Percentiles rank a stretch among this genome's conserved stretches.
Conservation (phyloP, 495 filamentous ascomycete species). For the Halenospora varia region DNA sequence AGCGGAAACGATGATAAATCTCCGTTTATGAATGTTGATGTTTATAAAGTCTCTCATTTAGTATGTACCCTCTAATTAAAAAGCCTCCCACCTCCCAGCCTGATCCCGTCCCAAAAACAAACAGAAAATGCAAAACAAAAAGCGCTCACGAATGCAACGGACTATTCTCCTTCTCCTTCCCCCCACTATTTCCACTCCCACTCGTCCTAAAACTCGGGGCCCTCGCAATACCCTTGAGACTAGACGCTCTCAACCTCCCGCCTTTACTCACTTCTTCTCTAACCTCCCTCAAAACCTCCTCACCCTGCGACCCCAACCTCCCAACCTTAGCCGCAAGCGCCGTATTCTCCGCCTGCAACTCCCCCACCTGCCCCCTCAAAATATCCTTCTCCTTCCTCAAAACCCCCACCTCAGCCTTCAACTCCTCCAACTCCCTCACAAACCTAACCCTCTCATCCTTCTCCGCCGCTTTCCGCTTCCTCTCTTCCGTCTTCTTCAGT, state of each 20-base stretch:
- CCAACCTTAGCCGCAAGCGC: slow-evolving; percentile 49
- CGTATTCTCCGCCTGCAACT: slow-evolving; percentile 65
- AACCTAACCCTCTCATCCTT: slow-evolving; percentile 49
- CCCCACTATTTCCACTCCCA: slow-evolving; percentile 7
- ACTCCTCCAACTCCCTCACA: slow-evolving; percentile 43
- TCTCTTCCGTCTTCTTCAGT: slow-evolving; percentile 57
- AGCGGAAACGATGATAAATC: too few relatives aligned
- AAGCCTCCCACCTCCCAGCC: too few relatives aligned
- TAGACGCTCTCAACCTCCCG: slow-evolving; percentile 19
- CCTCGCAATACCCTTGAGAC: slow-evolving; percentile 12
- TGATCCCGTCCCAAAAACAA: too few relatives aligned
- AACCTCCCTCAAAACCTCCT: slow-evolving; percentile 29
- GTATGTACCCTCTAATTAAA: too few relatives aligned
- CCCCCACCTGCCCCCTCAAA: slow-evolving; percentile 55
- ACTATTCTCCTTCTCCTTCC: slow-evolving; percentile 14
- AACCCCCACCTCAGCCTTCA: slow-evolving; percentile 51
- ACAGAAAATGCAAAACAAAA: too few relatives aligned
- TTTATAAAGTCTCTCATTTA: too few relatives aligned
- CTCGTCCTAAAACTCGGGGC: slow-evolving; percentile 10
- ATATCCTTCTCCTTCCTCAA: slow-evolving; percentile 58
- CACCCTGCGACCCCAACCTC: slow-evolving; percentile 30
- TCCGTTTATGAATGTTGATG: too few relatives aligned
- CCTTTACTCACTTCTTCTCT: slow-evolving; percentile 18
- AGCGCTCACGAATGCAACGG: not conserved
- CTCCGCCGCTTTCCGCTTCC: slow-evolving; percentile 45